These are phyloP conservation scores for Bondarzewia mesenterica DNA, from an alignment of 1,284 basidiomycete genomes.

Conservation along the genomic window DNA sequence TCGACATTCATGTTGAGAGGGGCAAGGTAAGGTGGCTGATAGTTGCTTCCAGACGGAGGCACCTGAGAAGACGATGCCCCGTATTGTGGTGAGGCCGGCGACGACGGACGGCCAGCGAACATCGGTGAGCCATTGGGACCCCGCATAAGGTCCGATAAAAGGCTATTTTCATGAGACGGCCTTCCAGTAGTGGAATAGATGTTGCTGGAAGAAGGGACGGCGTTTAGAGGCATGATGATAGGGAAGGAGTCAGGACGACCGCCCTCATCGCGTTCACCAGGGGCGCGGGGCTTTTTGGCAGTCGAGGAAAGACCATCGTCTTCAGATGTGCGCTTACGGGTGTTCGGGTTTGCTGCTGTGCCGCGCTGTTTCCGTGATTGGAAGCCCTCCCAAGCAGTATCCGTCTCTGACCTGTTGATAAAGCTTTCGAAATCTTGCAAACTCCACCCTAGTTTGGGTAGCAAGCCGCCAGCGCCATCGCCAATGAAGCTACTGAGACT, in stretches of 20 bases:
- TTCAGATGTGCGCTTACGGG: constrained; percentile 36
- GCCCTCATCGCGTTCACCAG: constrained; percentile 29
- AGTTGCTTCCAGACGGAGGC: constrained; percentile 27
- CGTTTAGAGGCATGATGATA: constrained; percentile 45
- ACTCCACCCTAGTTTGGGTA: constrained; percentile 76
- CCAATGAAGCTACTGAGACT: constrained; percentile 75
- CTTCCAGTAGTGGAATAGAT: constrained; percentile 21
- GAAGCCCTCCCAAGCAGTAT: constrained; percentile 86
- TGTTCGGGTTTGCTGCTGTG: constrained; percentile 14
- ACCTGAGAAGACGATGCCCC: constrained; percentile 20
- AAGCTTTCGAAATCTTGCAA: constrained; percentile 70
- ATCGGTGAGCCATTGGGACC: constrained; percentile 50
- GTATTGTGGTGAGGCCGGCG: constrained; percentile 30
- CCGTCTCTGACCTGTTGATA: constrained; percentile 79
- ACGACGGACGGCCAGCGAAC: constrained; percentile 41
- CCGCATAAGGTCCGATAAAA: constrained; percentile 60
- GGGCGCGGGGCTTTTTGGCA: constrained; percentile 43
- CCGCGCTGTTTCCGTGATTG: constrained; percentile 50
- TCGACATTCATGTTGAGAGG: constrained; percentile 51
- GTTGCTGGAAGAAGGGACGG: constrained; percentile 31
- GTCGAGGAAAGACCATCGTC: constrained; percentile 34
- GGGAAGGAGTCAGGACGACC: constrained; percentile 43
- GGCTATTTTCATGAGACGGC: constrained; percentile 33
- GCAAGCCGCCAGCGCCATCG: constrained; percentile 70
- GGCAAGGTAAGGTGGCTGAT: constrained; percentile 46